Base-by-base conservation (phyloP, 352 stramenopile genomes). In the Sclerospora graminicola region DNA sequence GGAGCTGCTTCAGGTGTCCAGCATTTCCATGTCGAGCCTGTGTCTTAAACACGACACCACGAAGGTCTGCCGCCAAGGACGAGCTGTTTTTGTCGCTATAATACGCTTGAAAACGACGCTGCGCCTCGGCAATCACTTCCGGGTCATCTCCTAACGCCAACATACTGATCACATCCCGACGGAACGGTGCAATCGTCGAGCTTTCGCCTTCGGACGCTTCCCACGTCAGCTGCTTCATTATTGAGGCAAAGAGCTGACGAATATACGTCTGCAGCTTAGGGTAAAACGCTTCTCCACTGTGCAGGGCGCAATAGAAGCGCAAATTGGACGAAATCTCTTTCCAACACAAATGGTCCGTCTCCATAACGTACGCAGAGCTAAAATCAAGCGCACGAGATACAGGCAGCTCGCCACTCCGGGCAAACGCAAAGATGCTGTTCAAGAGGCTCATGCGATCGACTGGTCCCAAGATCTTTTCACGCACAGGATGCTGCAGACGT, bases 381-480 rank as follows among this genome's bases (percentile, higher is more conserved):
- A 89, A 89, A 48, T 86, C 71, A 10, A 91, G 46, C 9, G 79
- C 76, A 28, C 72, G 51, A 6, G 72, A 57, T 20, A 87, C 48
- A 0, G 59, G 52, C 24, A 86, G 38, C 23, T 76, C 60, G 5
- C 77, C 80, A 27, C 64, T 74, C 14, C 70, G 68, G 10, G 95
- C 85, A 39, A 98, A 83, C 18, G 91, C 72, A 56, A 97, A 98
- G 8, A 86, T 73, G 63, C 96, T 96, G 48, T 76, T 88, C 6
- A 98, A 62, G 44, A 98, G 54, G 26, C 89, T 95, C 50, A 96
- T 91, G 7, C 94, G 83, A 64, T 98, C 95, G 3, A 88, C 66
- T 8, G 84, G 51, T 16, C 55, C 60, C 28, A 98, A 54, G 8
- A 46, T 45, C 21, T 71, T 58, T 16, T 83, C 66, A 2, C 52